Base-by-base conservation (phyloP, 2,329 filamentous ascomycete genomes). In the Neodidymelliopsis sp. region DNA sequence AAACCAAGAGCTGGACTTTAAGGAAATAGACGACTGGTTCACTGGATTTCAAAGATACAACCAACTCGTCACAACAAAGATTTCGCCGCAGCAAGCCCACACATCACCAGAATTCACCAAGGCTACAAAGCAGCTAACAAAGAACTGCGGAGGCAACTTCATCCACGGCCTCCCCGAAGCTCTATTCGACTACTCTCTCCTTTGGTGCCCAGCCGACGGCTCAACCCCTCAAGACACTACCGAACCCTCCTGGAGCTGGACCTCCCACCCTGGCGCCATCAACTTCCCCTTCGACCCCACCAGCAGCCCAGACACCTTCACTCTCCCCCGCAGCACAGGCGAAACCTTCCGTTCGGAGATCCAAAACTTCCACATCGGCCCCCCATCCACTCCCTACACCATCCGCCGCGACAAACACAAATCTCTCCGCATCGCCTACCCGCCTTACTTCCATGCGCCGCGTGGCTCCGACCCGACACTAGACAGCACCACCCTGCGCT, bases 231-330 rank as follows among this genome's bases (percentile, higher is more conserved):
- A 54, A 29, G 39, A 59, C 10, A 20, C 41, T 2, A 41, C 28
- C 9, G 64, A 67, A 18, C 69, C 69, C 11, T 62, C 63, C 1
- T 72, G 67, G 69, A 70, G 67, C 44, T 72, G 67, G 67, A 60
- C 53, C 3, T 62, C 60, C 0, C 68, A 65, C 53, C 29, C 42
- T 4, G 67, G 67, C 1, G 43, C 43, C 2, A 56, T 69, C 4
- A 69, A 64, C 31, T 71, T 69, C 40, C 69, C 69, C 2, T 69
- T 71, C 27, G 69, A 71, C 42, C 66, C 63, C 1, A 65, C 63
- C 10, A 71, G 54, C 38, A 62, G 64, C 25, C 69, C 66, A 11
- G 69, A 71, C 44, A 46, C 65, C 7, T 60, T 49, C 24, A 59
- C 40, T 9, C 41, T 53, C 1, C 62, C 64, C 2, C 55, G 48